Percentiles rank a stretch among this genome's conserved stretches.
Conservation (phyloP, 768 basidiomycete genomes). For the Pisolithus orientalis region DNA sequence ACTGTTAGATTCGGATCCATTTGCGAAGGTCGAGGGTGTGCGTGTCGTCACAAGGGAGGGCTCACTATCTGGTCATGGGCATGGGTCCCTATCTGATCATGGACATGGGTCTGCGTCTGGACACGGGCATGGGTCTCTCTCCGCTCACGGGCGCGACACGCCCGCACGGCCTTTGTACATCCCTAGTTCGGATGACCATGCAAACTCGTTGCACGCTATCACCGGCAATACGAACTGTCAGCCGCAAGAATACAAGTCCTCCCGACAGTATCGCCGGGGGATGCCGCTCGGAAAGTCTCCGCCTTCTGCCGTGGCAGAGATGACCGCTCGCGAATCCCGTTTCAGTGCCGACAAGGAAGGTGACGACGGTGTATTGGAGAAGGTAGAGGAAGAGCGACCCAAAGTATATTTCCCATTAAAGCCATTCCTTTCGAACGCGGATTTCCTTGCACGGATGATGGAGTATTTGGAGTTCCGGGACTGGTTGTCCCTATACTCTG, state of each 20-base stretch:
- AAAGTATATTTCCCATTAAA: constrained; percentile 43
- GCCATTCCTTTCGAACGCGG: constrained; percentile 47
- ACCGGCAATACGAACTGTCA: too few relatives aligned
- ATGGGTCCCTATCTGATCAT: too few relatives aligned
- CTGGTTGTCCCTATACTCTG: constrained; percentile 51
- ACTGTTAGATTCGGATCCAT: constrained; percentile 34
- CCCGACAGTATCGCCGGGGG: constrained; percentile 36
- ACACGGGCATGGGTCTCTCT: constrained; percentile 1
- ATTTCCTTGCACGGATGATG: constrained; percentile 51
- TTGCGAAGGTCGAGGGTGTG: constrained; percentile 51
- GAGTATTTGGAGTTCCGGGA: constrained; percentile 63
- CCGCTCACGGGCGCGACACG: background rate
- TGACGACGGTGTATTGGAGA: constrained; percentile 16
- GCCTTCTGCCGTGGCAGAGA: constrained; percentile 30
- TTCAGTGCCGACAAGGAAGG: constrained; percentile 2
- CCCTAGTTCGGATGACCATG: background rate
- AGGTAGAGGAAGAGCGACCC: constrained; percentile 13
- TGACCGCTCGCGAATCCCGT: constrained; percentile 7
- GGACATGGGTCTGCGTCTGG: constrained; percentile 2
- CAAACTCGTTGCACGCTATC: too few relatives aligned
- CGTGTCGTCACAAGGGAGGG: constrained; percentile 30
- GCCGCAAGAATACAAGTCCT: too few relatives aligned
- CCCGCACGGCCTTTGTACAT: background rate
- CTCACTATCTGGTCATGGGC: background rate
- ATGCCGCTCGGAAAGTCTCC: constrained; percentile 34